phyloP scores from a whole-genome alignment of 768 basidiomycete species.

The Rhizopogon salebrosus region DNA sequence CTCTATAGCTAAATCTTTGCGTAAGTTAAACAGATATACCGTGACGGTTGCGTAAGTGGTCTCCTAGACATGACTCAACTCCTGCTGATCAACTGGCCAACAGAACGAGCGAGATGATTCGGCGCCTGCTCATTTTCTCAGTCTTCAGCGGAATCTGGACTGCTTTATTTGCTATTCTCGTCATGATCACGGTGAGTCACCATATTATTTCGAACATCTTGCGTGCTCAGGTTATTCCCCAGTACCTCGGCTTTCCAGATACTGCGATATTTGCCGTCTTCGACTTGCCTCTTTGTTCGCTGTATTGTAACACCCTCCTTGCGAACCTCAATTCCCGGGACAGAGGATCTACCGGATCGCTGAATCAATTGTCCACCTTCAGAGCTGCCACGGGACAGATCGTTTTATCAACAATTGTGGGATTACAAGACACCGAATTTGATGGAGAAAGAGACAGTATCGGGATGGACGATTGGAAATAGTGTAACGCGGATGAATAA shows the following conservation, averaged over 20 bases:
- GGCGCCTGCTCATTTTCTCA: background rate
- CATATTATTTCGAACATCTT: background rate
- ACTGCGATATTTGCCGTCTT: conserved; percentile 18
- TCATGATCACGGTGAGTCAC: background rate
- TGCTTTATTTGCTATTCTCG: background rate
- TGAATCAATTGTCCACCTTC: background rate
- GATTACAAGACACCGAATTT: background rate
- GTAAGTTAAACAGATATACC: background rate
- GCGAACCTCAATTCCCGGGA: conserved; percentile 25
- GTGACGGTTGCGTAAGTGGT: background rate
- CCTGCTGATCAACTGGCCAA: background rate
- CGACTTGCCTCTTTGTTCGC: conserved; percentile 26
- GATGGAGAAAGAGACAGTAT: background rate
- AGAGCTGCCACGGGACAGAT: background rate
- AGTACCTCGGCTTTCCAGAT: conserved; percentile 10
- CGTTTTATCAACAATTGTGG: background rate
- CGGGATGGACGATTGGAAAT: background rate
- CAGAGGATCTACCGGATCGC: background rate
- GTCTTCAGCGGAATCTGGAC: background rate
- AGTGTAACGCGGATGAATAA: background rate
- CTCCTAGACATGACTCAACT: background rate
- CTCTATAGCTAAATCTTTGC: background rate
- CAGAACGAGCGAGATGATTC: background rate
- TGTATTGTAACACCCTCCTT: conserved; percentile 30
- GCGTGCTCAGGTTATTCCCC: background rate